phyloP scores from a whole-genome alignment of 2,329 filamentous ascomycete species.

The Pleurostoma richardsiae region DNA sequence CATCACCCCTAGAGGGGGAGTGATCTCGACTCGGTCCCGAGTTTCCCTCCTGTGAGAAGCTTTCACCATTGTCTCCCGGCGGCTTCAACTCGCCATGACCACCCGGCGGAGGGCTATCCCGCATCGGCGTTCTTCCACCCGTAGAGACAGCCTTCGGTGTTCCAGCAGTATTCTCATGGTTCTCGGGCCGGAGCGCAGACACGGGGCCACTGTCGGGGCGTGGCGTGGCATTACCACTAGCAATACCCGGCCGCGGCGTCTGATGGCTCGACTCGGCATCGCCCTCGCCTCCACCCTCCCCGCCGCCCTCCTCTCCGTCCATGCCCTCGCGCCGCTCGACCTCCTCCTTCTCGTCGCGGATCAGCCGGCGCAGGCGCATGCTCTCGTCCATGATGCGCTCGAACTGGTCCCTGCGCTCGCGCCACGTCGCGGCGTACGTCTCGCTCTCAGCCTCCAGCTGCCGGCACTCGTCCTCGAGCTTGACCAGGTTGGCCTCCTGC shows the following conservation, averaged over 20 bases:
- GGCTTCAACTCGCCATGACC: conserved; percentile 25
- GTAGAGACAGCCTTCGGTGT: conserved; percentile 18
- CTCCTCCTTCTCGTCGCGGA: conserved; percentile 93
- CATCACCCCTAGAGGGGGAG: conserved; percentile 22
- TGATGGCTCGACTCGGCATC: conserved; percentile 44
- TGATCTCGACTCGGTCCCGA: conserved; percentile 29
- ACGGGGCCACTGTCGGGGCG: conserved; percentile 34
- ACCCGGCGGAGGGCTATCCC: conserved; percentile 23
- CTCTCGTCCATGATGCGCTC: conserved; percentile 85
- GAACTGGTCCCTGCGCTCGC: conserved; percentile 80
- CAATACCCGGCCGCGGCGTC: conserved; percentile 44
- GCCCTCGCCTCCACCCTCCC: conserved; percentile 26
- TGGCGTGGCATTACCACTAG: conserved; percentile 47
- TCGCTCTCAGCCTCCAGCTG: conserved; percentile 81
- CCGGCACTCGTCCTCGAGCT: conserved; percentile 81
- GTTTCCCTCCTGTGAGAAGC: conserved; percentile 32
- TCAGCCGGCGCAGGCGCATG: conserved; percentile 76
- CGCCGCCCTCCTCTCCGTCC: conserved; percentile 62
- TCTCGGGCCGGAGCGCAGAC: conserved; percentile 10
- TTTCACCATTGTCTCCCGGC: conserved; percentile 18
- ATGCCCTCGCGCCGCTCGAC: conserved; percentile 83
- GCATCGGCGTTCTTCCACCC: conserved; percentile 20
- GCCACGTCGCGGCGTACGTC: conserved; percentile 78
- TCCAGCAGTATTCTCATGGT: conserved; percentile 15
- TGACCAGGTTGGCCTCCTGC: conserved; percentile 69